A percentile compares a stretch with the other conserved stretches of the same genome.
Evolutionary conservation across 331 rosid genomes (phyloP).

Genomic region (Saraca asoca): DNA sequence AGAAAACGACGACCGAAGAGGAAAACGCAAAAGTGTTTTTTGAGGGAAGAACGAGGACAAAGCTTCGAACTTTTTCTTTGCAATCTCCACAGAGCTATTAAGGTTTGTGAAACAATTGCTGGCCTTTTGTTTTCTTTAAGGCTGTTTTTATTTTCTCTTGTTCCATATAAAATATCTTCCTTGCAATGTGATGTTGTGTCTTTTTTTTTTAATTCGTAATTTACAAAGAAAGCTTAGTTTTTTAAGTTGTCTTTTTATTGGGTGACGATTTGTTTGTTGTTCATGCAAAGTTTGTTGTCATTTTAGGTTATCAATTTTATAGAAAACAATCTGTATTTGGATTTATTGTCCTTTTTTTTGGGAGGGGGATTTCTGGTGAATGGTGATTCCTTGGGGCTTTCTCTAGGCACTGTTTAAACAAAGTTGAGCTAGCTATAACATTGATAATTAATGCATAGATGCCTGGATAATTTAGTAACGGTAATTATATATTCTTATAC

Average conservation of each 20-base stretch:
- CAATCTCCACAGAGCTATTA: constrained; percentile 2
- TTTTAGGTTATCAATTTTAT: too few relatives aligned
- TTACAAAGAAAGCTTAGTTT: not conserved
- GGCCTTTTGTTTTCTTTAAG: not conserved
- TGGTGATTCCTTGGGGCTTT: constrained; percentile 6
- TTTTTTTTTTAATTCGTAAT: not conserved
- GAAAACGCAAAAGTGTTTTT: not conserved
- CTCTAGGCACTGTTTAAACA: not conserved
- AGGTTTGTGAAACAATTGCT: constrained; percentile 26
- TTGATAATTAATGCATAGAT: not conserved
- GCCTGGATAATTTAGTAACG: not conserved
- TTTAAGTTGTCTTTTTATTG: not conserved
- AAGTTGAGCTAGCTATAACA: constrained; percentile 28
- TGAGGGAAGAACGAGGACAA: not conserved
- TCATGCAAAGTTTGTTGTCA: too few relatives aligned
- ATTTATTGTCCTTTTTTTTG: not conserved
- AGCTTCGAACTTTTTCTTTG: constrained; percentile 19
- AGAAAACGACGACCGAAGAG: not conserved
- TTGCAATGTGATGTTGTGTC: not conserved
- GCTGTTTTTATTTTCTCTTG: not conserved
- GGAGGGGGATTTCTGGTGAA: not conserved
- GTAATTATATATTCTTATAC: too few relatives aligned
- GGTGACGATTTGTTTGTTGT: too few relatives aligned
- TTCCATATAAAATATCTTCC: not conserved
- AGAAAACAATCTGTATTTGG: not conserved